Base-by-base conservation (phyloP, 1,284 basidiomycete genomes). In the Rhodotorula sp. region DNA sequence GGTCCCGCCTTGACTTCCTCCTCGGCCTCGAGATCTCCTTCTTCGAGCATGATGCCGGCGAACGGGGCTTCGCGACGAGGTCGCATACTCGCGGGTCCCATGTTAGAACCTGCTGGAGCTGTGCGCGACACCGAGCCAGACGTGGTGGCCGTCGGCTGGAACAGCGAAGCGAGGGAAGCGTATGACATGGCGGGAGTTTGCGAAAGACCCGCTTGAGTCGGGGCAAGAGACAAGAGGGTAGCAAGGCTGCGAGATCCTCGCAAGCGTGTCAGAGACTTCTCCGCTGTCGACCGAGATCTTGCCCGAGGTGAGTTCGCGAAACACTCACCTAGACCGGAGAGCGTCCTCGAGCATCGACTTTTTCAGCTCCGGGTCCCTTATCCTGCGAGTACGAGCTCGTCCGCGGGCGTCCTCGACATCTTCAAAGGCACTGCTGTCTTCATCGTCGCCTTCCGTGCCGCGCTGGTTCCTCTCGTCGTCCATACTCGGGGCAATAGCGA, bases 341-440 rank as follows among this genome's bases (percentile, higher is more conserved):
- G 72, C 72, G 7, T 73, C 72, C 42, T 73, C 72, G 48, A 70
- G 64, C 64, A 73, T 58, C 24, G 57, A 61, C 30, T 60, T 55
- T 55, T 66, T 68, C 24, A 68, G 55, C 26, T 68, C 66, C 1
- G 72, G 72, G 37, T 73, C 72, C 42, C 62, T 26, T 24, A 44
- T 37, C 20, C 66, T 15, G 8, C 69, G 26, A 10, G 72, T 73
- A 46, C 72, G 63, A 4, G 68, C 68, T 30, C 72, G 56, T 1
- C 72, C 72, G 3, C 72, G 30, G 10, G 33, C 64, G 18, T 66
- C 66, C 3, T 64, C 69, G 12, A 44, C 61, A 20, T 62, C 61
- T 37, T 62, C 61, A 20, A 62, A 44, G 4, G 61, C 61, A 26
- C 61, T 62, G 51, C 61, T 62, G 61, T 59, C 60, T 20, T 59